A percentile compares a stretch with the other conserved stretches of the same genome.
Evolutionary conservation across 2,329 filamentous ascomycete genomes (phyloP).

Genomic region (Raffaelea deltoideospora): DNA sequence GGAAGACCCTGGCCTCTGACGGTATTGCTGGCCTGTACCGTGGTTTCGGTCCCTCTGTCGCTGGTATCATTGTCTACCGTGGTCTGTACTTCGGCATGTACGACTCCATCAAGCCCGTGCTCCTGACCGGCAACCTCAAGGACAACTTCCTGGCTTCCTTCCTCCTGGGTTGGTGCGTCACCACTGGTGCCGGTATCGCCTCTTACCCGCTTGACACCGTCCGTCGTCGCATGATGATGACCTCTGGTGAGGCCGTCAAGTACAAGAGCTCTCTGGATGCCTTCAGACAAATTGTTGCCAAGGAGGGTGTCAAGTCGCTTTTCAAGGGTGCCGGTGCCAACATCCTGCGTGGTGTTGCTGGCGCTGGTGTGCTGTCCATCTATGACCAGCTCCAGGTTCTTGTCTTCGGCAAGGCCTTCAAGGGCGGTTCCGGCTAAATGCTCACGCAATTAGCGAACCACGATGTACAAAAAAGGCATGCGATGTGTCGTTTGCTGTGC

Average conservation of each 20-base stretch:
- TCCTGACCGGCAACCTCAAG: constrained; percentile 80
- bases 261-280: constrained; percentile 96
- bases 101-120: constrained; percentile 99
- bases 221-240: constrained; percentile 99
- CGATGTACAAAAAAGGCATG: constrained; percentile 16
- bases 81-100: constrained; percentile 99
- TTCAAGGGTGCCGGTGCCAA: constrained; percentile 99
- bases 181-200: constrained; percentile 99
- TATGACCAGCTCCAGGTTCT: constrained; percentile 99
- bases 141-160: constrained; percentile 99
- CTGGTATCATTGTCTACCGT: constrained; percentile 99
- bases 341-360: constrained; percentile 99
- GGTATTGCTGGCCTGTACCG: constrained; percentile 99
- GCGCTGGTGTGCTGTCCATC: constrained; percentile 99
- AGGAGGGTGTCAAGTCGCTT: constrained; percentile 95
- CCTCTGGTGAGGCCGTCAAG: constrained; percentile 93
- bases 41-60: constrained; percentile 99
- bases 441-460: constrained; percentile 2
- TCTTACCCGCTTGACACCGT: constrained; percentile 99
- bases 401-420: constrained; percentile 99
- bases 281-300: constrained; percentile 88
- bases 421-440: constrained; percentile 37
- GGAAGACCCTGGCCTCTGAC: constrained; percentile 97
- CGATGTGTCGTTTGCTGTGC: too few relatives aligned
- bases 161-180: constrained; percentile 96